A percentile compares a stretch with the other conserved stretches of the same genome.
Conservation (phyloP, 129 eudicot species). For the Helichrysum umbraculigerum region DNA sequence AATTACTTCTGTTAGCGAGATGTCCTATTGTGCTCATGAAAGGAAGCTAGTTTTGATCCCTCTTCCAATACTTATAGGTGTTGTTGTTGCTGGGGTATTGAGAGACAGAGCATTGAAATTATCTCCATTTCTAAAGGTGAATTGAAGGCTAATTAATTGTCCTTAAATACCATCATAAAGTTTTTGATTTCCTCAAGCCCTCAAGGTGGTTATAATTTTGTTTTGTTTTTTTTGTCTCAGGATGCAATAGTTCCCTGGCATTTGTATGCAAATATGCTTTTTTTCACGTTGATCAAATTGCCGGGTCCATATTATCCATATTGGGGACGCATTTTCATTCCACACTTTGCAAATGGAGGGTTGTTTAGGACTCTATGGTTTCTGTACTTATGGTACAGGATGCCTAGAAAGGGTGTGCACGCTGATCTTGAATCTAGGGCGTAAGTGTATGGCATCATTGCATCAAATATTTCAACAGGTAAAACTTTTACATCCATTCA, state of each 20-base stretch:
- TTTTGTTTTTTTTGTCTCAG: constrained; percentile 15
- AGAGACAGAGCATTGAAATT: constrained; percentile 60
- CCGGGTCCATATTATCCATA: constrained; percentile 91
- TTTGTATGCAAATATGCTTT: constrained; percentile 48
- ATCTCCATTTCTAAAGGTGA: constrained; percentile 80
- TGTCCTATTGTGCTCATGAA: constrained; percentile 89
- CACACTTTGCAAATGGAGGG: constrained; percentile 90
- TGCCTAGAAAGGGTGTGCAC: constrained; percentile 42
- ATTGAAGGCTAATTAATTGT: constrained; percentile 1
- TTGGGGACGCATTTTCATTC: constrained; percentile 90
- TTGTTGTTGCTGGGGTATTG: constrained; percentile 62
- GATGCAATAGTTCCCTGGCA: constrained; percentile 59
- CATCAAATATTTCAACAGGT: constrained; percentile 21
- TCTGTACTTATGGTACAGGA: constrained; percentile 57
- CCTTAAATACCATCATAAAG: background rate
- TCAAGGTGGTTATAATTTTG: background rate
- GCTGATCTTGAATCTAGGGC: constrained; percentile 17
- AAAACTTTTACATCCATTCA: constrained; percentile 7
- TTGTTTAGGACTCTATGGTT: constrained; percentile 76
- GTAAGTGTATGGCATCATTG: constrained; percentile 7
- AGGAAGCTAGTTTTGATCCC: constrained; percentile 61
- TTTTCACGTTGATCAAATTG: constrained; percentile 76
- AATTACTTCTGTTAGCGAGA: constrained; percentile 72
- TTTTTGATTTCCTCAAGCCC: background rate
- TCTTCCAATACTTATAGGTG: constrained; percentile 67